phyloP scores from a whole-genome alignment of 208 protist species.

The Wallacemonas sp. region DNA sequence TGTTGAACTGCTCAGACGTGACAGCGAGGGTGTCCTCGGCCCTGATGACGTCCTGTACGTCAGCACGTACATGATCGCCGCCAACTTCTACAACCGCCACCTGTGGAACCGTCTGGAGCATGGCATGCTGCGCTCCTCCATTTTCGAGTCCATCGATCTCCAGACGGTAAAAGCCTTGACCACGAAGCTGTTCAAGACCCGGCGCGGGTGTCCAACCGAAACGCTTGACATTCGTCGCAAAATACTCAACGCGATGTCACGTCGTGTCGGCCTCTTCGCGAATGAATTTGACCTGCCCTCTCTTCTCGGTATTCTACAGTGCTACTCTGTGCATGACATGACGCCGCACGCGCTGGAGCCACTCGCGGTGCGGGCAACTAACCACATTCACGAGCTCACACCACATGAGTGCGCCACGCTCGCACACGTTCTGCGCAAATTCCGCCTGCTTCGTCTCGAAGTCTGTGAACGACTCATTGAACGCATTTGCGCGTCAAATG shows the following conservation, averaged over 20 bases:
- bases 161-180: slow-evolving; percentile 83
- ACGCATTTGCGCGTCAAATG: slow-evolving; percentile 73
- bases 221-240: slow-evolving; percentile 85
- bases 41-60: slow-evolving; percentile 88
- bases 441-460: slow-evolving; percentile 74
- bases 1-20: slow-evolving; percentile 78
- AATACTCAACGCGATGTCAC: slow-evolving; percentile 73
- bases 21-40: slow-evolving; percentile 81
- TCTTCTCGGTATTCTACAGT: slow-evolving; percentile 86
- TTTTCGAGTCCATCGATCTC: slow-evolving; percentile 81
- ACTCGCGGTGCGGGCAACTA: slow-evolving; percentile 80
- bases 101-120: slow-evolving; percentile 88
- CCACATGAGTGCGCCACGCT: slow-evolving; percentile 88
- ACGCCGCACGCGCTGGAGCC: slow-evolving; percentile 65
- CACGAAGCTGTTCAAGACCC: slow-evolving; percentile 87
- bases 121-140: slow-evolving; percentile 39
- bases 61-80: slow-evolving; percentile 74
- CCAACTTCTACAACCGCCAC: slow-evolving; percentile 90
- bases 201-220: slow-evolving; percentile 75
- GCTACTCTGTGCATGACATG: slow-evolving; percentile 89
- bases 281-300: slow-evolving; percentile 90
- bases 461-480: slow-evolving; percentile 85
- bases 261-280: slow-evolving; percentile 70
- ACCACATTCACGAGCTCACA: slow-evolving; percentile 83
- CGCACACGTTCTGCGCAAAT: slow-evolving; percentile 77